A percentile compares a stretch with the other conserved stretches of the same genome.
phyloP scores from a whole-genome alignment of 345 rosid species.

The Arabidopsis thaliana region DNA sequence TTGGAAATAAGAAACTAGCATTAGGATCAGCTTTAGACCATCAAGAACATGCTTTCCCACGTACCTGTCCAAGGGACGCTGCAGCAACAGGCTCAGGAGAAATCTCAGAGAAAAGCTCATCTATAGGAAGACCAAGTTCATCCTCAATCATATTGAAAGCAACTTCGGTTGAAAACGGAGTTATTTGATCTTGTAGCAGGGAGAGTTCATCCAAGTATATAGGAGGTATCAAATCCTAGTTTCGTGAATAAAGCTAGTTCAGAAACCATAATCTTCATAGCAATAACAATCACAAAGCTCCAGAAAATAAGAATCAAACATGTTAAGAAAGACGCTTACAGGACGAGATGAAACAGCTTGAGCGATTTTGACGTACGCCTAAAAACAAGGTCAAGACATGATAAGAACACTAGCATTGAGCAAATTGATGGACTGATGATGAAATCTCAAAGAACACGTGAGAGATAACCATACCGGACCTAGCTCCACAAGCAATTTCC shows the following conservation, averaged over 20 bases:
- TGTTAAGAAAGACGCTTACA: conserved; percentile 51
- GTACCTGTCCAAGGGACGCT: conserved; percentile 96
- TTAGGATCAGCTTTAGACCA: conserved; percentile 10
- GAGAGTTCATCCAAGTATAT: conserved; percentile 87
- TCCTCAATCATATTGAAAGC: conserved; percentile 77
- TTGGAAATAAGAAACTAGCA: conserved; percentile 22
- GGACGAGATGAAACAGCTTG: conserved; percentile 96
- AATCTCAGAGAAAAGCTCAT: conserved; percentile 80
- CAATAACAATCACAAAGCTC: conserved; percentile 15
- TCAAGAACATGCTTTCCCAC: conserved; percentile 7
- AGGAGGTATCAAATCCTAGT: conserved; percentile 88
- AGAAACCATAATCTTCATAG: background rate
- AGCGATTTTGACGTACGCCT: conserved; percentile 92
- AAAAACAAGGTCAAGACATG: conserved; percentile 35
- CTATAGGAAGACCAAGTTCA: conserved; percentile 77
- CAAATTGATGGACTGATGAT: background rate
- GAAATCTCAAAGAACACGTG: background rate
- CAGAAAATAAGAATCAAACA: conserved; percentile 3
- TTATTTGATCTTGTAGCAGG: conserved; percentile 81
- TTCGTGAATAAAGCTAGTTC: conserved; percentile 6
- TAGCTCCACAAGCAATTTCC: conserved; percentile 77
- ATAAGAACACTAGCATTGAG: conserved; percentile 12
- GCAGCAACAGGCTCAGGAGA: conserved; percentile 92
- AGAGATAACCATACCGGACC: conserved; percentile 73
- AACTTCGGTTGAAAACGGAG: conserved; percentile 88